These are phyloP conservation scores for Termitomyces sp. DNA, from an alignment of 768 basidiomycete genomes.

Conservation along the genomic window DNA sequence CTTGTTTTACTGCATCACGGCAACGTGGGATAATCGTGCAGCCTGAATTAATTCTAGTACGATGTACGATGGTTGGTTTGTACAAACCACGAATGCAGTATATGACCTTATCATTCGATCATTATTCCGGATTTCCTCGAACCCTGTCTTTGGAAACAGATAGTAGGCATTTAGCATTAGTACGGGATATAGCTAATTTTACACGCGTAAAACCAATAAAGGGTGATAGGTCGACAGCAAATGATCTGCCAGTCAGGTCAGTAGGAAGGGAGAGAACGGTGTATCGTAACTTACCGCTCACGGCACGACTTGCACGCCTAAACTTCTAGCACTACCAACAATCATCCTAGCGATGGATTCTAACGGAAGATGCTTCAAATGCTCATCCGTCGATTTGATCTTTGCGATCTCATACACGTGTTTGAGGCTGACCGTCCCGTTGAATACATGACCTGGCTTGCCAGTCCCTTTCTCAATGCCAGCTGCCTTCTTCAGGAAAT, in stretches of 20 bases:
- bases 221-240: conserved; percentile 1
- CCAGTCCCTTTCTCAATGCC: conserved; percentile 89
- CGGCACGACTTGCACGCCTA: conserved; percentile 88
- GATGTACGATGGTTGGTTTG: conserved; percentile 3
- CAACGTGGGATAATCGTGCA: conserved; percentile 5
- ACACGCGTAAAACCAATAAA: conserved; percentile 13
- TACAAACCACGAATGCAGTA: conserved; percentile 1
- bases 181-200: conserved; percentile 13
- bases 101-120: conserved; percentile 2
- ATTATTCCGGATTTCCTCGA: conserved; percentile 2
- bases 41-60: conserved; percentile 1
- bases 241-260: conserved; percentile 9
- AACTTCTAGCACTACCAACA: conserved; percentile 80
- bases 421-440: conserved; percentile 86
- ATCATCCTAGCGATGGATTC: conserved; percentile 87
- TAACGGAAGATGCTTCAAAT: conserved; percentile 79
- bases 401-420: conserved; percentile 98
- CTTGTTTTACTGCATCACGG: conserved; percentile 2
- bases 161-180: conserved; percentile 12
- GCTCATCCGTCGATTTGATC: conserved; percentile 89
- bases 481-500: conserved; percentile 87
- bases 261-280: conserved; percentile 6
- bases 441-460: conserved; percentile 70
- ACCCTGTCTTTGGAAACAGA: conserved; percentile 8
- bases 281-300: conserved; percentile 34